Conservation (phyloP, 2,329 filamentous ascomycete species). For the Elsinoe australis region DNA sequence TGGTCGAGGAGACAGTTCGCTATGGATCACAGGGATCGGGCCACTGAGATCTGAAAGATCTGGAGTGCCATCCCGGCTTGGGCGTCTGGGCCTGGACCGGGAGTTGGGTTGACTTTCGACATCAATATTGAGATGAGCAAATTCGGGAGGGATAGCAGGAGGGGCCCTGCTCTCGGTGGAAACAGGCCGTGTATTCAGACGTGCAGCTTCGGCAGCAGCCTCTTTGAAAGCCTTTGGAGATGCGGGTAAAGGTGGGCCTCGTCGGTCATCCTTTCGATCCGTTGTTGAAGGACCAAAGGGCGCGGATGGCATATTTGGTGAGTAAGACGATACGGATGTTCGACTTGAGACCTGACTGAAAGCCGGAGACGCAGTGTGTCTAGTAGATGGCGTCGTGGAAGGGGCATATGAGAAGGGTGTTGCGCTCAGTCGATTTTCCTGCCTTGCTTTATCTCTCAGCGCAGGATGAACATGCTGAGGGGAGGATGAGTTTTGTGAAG, state of each 20-base stretch:
- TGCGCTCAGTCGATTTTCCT: slow-evolving; percentile 6
- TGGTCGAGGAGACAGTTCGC: slow-evolving; percentile 46
- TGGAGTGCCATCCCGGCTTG: slow-evolving; percentile 40
- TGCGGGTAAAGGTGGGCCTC: slow-evolving; percentile 15
- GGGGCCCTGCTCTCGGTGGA: slow-evolving; percentile 3
- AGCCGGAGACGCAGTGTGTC: slow-evolving; percentile 62
- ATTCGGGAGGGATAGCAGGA: slow-evolving; percentile 29
- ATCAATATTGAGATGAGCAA: slow-evolving; percentile 53
- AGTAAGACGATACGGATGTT: slow-evolving; percentile 69
- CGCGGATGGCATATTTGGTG: slow-evolving; percentile 47
- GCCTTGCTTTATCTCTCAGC: slow-evolving; percentile 57
- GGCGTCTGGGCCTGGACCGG: slow-evolving; percentile 38
- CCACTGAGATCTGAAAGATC: slow-evolving; percentile 38
- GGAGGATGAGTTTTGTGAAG: slow-evolving; percentile 21
- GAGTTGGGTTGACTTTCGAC: slow-evolving; percentile 40
- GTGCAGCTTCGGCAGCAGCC: too few relatives aligned
- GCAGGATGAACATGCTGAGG: slow-evolving; percentile 51
- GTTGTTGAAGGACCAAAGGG: slow-evolving; percentile 8
- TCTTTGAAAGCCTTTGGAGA: slow-evolving; percentile 19
- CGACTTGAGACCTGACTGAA: slow-evolving; percentile 74
- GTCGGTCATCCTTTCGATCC: slow-evolving; percentile 2
- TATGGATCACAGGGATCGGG: slow-evolving; percentile 49
- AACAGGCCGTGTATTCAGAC: too few relatives aligned
- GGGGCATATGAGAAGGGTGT: slow-evolving; percentile 42
- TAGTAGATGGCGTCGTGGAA: slow-evolving; percentile 65